Evolutionary conservation across 2,329 filamentous ascomycete species (phyloP).

Genomic region (Tolypocladium endophyticum): DNA sequence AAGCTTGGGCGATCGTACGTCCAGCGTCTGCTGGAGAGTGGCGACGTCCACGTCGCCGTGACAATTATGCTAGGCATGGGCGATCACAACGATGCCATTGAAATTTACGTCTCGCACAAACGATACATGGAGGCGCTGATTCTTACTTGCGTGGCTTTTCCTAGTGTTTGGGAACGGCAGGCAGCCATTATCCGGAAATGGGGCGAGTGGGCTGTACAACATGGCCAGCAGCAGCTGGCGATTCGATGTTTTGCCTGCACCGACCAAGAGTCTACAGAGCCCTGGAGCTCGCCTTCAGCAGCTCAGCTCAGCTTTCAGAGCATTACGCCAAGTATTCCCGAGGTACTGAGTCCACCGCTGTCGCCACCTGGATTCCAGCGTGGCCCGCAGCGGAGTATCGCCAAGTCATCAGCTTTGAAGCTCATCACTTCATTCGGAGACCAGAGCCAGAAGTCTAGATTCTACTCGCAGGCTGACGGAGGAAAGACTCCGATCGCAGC

Average conservation of each 20-base stretch:
- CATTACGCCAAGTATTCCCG: conserved; percentile 43
- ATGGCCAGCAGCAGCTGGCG: conserved; percentile 80
- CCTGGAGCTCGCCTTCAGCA: conserved; percentile 80
- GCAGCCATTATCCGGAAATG: conserved; percentile 83
- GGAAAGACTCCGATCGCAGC: conserved; percentile 67
- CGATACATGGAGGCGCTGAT: conserved; percentile 89
- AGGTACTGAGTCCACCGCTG: conserved; percentile 59
- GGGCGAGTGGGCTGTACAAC: conserved; percentile 83
- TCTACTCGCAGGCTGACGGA: conserved; percentile 46
- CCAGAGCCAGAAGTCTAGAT: conserved; percentile 49
- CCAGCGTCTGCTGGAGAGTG: conserved; percentile 77
- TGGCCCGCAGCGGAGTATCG: conserved; percentile 51
- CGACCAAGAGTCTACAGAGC: conserved; percentile 71
- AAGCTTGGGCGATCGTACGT: conserved; percentile 87
- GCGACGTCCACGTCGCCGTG: conserved; percentile 83
- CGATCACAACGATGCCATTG: conserved; percentile 87
- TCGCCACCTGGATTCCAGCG: conserved; percentile 58
- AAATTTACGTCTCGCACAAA: conserved; percentile 88
- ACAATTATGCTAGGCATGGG: conserved; percentile 89
- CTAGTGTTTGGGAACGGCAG: conserved; percentile 83
- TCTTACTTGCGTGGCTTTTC: conserved; percentile 72
- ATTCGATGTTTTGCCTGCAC: conserved; percentile 92
- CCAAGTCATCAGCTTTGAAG: conserved; percentile 76
- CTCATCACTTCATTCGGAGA: conserved; percentile 83
- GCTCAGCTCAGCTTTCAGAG: conserved; percentile 46